Evolutionary conservation across 306 rosid species (phyloP).

Genomic region (Cicer arietinum): DNA sequence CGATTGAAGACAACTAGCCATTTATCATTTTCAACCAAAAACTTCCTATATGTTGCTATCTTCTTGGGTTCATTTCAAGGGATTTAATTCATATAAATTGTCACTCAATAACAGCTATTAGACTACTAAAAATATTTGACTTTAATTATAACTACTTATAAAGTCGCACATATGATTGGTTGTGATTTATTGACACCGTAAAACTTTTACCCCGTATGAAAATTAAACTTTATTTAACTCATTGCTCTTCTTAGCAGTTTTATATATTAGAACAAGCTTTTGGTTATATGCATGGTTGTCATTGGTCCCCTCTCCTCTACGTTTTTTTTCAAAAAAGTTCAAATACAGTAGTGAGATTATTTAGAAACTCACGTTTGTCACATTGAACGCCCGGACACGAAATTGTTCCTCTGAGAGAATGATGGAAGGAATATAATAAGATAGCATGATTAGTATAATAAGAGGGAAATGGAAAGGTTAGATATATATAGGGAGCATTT

Average conservation of each 20-base stretch:
- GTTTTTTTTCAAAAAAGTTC: no score
- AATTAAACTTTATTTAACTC: neutral
- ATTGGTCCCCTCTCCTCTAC: no score
- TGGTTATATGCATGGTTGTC: neutral
- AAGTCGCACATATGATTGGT: no score
- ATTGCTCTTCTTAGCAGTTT: neutral
- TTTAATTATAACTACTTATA: no score
- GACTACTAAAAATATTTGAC: no score
- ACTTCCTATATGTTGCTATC: no score
- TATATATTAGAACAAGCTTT: neutral
- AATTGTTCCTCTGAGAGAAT: slow-evolving; percentile 48
- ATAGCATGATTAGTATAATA: slow-evolving; percentile 16
- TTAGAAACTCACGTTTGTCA: slow-evolving; percentile 45
- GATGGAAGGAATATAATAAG: slow-evolving; percentile 26
- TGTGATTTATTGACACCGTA: no score
- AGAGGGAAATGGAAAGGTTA: neutral
- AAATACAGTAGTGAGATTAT: no score
- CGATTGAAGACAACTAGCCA: neutral
- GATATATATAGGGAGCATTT: neutral
- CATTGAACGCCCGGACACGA: slow-evolving; percentile 54
- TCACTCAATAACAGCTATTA: no score
- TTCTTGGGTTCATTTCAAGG: no score
- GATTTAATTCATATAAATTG: no score
- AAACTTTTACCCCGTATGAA: no score
- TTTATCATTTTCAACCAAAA: neutral